Evolutionary conservation across 2,329 filamentous ascomycete genomes (phyloP).

Genomic region (Echinosphaeria canescens): DNA sequence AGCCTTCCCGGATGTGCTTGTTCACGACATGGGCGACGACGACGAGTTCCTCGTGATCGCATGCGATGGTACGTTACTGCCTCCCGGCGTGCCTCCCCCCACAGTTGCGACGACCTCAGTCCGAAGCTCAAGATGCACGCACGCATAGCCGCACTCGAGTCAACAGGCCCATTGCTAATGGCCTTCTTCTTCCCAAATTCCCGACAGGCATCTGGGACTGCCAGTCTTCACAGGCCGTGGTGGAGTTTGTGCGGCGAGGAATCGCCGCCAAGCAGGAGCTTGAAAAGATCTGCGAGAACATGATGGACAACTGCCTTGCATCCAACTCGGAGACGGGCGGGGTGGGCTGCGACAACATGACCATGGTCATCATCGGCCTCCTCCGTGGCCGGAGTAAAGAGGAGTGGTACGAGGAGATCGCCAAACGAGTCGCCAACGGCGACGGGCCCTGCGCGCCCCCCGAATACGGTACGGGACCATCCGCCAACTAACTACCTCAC

Average conservation of each 20-base stretch:
- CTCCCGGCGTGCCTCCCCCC: not conserved
- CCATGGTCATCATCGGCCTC: constrained; percentile 79
- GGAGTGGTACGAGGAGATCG: constrained; percentile 95
- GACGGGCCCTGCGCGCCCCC: constrained; percentile 96
- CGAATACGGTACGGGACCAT: constrained; percentile 80
- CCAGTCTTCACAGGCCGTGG: constrained; percentile 90
- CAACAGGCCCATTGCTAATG: not conserved
- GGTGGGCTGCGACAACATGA: constrained; percentile 99
- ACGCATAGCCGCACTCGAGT: no score
- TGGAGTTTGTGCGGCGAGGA: constrained; percentile 91
- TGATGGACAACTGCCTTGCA: constrained; percentile 99
- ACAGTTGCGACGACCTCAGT: not conserved
- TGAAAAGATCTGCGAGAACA: constrained; percentile 93
- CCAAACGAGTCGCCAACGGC: constrained; percentile 81
- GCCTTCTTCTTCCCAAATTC: constrained; percentile 2
- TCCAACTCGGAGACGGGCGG: constrained; percentile 96
- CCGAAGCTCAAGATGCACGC: not conserved
- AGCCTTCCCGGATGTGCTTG: constrained; percentile 82
- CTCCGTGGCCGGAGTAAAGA: constrained; percentile 85
- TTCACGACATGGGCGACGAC: constrained; percentile 77
- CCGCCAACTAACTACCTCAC: not conserved
- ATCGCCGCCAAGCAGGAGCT: constrained; percentile 94
- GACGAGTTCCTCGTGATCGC: constrained; percentile 92
- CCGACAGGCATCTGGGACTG: constrained; percentile 92
- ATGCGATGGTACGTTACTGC: constrained; percentile 52